Evolutionary conservation across 2,329 filamentous ascomycete species (phyloP).

Genomic region (Trichoderma aggressivum): DNA sequence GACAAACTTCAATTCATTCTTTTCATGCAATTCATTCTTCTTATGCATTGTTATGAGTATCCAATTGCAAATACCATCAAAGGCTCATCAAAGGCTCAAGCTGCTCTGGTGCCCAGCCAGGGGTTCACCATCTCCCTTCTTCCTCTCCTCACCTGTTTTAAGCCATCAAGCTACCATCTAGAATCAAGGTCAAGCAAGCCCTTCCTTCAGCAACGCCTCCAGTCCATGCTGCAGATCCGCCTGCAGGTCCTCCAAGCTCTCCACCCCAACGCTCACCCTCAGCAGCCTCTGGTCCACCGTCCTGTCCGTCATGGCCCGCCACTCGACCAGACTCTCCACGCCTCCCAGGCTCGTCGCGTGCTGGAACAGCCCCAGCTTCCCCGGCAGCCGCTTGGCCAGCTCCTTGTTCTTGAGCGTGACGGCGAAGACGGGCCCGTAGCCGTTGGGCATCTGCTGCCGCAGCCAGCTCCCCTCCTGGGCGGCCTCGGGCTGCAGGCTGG

Average conservation of each 20-base stretch:
- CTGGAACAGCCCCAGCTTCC: conserved; percentile 78
- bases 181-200: not conserved
- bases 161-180: not conserved
- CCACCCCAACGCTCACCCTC: conserved; percentile 81
- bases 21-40: too few species aligned
- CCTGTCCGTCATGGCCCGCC: conserved; percentile 83
- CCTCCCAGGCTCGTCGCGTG: conserved; percentile 93
- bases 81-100: not conserved
- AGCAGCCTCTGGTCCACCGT: conserved; percentile 69
- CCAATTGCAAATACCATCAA: not conserved
- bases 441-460: conserved; percentile 81
- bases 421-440: conserved; percentile 85
- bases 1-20: not conserved
- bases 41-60: not conserved
- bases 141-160: not conserved
- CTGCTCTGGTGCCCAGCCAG: not conserved
- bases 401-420: conserved; percentile 61
- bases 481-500: conserved; percentile 69
- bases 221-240: conserved; percentile 70
- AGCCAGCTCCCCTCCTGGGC: conserved; percentile 65
- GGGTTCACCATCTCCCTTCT: not conserved
- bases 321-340: conserved; percentile 94
- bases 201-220: conserved; percentile 43
- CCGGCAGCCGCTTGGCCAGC: conserved; percentile 67
- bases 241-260: conserved; percentile 79